These are phyloP conservation scores for Alternaria gansuensis DNA, from an alignment of 2,329 filamentous ascomycete species.

Conservation along the genomic window DNA sequence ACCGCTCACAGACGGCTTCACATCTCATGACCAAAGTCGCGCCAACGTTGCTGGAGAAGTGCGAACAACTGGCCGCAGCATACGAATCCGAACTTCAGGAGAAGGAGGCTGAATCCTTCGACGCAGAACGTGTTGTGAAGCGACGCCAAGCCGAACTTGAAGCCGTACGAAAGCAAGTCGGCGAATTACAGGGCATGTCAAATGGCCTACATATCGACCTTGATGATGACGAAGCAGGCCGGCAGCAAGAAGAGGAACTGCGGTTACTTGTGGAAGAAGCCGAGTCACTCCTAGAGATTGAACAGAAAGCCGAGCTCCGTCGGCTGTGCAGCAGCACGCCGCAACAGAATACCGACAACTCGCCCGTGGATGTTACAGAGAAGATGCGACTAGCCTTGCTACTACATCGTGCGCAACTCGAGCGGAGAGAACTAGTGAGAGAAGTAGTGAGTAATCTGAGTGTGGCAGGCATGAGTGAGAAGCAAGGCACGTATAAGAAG, in stretches of 20 bases:
- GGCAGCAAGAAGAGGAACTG: constrained; percentile 53
- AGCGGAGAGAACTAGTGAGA: constrained; percentile 69
- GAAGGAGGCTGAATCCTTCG: constrained; percentile 65
- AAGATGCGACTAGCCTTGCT: constrained; percentile 67
- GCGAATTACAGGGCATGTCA: constrained; percentile 57
- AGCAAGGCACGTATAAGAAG: constrained; percentile 76
- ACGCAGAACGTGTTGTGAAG: constrained; percentile 58
- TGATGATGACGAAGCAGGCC: constrained; percentile 50
- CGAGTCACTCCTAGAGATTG: constrained; percentile 55
- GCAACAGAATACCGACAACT: constrained; percentile 35
- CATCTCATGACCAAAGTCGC: constrained; percentile 70
- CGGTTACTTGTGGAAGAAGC: constrained; percentile 52
- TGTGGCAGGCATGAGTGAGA: constrained; percentile 74
- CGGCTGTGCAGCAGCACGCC: constrained; percentile 40
- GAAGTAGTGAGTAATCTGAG: constrained; percentile 75
- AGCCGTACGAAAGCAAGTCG: constrained; percentile 66
- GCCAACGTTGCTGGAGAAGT: constrained; percentile 62
- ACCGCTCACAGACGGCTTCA: constrained; percentile 59
- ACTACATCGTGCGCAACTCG: constrained; percentile 65
- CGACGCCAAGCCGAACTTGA: constrained; percentile 75
- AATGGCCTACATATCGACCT: constrained; percentile 43
- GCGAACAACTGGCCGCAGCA: constrained; percentile 54
- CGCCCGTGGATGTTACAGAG: constrained; percentile 57
- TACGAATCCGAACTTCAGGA: constrained; percentile 80
- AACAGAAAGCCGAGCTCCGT: constrained; percentile 54